Evolutionary conservation across 305 asterid genomes (phyloP).

Genomic region (Withania somnifera): DNA sequence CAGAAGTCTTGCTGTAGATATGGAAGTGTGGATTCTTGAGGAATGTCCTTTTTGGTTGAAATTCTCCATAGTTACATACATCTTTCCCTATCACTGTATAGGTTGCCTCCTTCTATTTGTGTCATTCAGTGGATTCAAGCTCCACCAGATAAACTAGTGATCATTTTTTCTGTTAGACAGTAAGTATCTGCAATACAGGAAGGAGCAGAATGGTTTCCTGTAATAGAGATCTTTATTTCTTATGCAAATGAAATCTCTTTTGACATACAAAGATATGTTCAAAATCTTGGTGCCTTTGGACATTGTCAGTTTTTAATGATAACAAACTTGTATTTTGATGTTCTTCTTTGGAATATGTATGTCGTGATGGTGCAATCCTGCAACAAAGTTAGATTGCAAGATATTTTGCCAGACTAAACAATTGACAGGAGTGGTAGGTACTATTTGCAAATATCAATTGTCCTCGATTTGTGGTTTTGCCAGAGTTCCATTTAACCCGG

Average conservation of each 20-base stretch:
- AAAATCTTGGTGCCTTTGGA: neutral
- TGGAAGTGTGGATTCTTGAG: conserved; percentile 9
- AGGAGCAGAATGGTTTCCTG: neutral
- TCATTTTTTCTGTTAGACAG: neutral
- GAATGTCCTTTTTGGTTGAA: neutral
- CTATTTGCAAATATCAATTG: neutral
- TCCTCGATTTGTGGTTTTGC: neutral
- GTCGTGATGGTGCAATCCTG: neutral
- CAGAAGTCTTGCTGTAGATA: conserved; percentile 4
- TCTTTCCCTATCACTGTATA: conserved; percentile 1
- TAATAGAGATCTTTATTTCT: neutral
- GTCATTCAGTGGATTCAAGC: neutral
- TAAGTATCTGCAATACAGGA: neutral
- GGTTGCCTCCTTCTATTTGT: neutral
- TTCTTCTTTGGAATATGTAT: neutral
- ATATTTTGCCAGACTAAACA: neutral
- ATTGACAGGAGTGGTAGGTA: neutral
- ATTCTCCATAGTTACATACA: neutral
- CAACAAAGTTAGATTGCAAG: neutral
- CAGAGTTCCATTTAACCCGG: neutral
- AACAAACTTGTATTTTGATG: neutral
- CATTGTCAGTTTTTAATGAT: neutral
- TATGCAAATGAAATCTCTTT: neutral
- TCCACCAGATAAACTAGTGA: neutral
- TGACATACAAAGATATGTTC: neutral